Evolutionary conservation across 768 basidiomycete genomes (phyloP), one percentile per base, ranked within the genome.

Genomic region (Grammothele lineata): DNA sequence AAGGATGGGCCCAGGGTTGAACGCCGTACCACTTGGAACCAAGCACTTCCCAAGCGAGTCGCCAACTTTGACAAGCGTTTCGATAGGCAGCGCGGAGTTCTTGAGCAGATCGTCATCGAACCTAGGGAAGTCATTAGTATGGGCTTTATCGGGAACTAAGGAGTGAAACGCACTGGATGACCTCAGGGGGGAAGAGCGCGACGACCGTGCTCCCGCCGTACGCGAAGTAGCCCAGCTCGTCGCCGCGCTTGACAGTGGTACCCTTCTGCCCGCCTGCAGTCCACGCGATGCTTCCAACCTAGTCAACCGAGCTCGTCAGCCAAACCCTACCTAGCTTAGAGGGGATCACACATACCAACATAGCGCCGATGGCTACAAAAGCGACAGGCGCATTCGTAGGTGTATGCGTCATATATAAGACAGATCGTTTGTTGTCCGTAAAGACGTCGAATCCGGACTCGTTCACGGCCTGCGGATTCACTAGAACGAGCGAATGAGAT

Each of bases 381-480:
- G 78, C 87, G 14, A 90, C 66, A 11, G 72, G 71, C n/a, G 70
- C 66, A 10, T 72, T 73, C 0, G 76, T 72, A 2, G 46, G 55
- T 2, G 51, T 46, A 52, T 81, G 79, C 44, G 71, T 74, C 53
- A 85, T 54, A 53, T 76, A 73, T 2, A 80, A 62, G 9, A 82
- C 66, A 2, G 78, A 76, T 9, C 85, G 75, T 40, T 71, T 73
- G 62, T 85, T 85, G 11, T 74, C 77, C 3, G 81, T 78, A 58
- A 86, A 76, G 12, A 85, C 81, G 57, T 84, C 80, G 26, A 83
- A 77, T 4, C 72, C 74, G 22, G 59, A 64, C 56, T 87, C 76
- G 57, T 87, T 88, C 46, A 90, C 72, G 0, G 87, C 87, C 57
- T 87, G 84, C 0, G 87, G 87, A 58, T 90, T 89, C 22, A 90